Conservation (phyloP, 2,329 filamentous ascomycete genomes). For the Parascedosporium putredinis region DNA sequence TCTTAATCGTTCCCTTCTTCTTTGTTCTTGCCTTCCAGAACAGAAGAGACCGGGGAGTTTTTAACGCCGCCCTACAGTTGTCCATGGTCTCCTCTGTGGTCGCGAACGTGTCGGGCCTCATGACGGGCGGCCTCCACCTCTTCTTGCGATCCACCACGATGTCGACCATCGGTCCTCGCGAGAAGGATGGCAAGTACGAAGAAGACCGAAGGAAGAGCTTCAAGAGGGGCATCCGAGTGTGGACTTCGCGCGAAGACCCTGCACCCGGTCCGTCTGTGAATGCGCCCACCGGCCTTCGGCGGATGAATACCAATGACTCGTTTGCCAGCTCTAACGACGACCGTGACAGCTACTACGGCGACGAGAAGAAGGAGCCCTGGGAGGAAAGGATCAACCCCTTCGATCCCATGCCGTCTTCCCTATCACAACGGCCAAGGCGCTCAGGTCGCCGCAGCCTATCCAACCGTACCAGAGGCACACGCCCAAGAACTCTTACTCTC, state of each 20-base stretch:
- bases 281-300: constrained; percentile 9
- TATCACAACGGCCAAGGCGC: background rate
- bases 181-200: constrained; percentile 22
- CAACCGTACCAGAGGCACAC: constrained; percentile 14
- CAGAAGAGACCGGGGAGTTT: constrained; percentile 9
- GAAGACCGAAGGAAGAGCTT: constrained; percentile 35
- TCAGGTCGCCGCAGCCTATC: constrained; percentile 10
- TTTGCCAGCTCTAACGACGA: constrained; percentile 15
- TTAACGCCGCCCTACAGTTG: constrained; percentile 33
- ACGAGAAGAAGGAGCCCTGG: constrained; percentile 7
- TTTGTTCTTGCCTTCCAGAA: constrained; percentile 39
- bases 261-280: background rate
- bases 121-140: constrained; percentile 55
- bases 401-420: constrained; percentile 22
- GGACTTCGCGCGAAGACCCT: constrained; percentile 19
- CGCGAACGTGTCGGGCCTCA: constrained; percentile 54
- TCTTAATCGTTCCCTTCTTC: constrained; percentile 55
- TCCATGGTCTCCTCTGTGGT: constrained; percentile 56
- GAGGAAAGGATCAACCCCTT: constrained; percentile 19
- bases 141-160: constrained; percentile 55
- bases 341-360: background rate
- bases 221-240: constrained; percentile 35
- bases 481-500: constrained; percentile 28
- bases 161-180: constrained; percentile 39
- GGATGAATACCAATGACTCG: constrained; percentile 24